Evolutionary conservation across 352 stramenopile species (phyloP).

Genomic region (Halophytophthora polymorphica): DNA sequence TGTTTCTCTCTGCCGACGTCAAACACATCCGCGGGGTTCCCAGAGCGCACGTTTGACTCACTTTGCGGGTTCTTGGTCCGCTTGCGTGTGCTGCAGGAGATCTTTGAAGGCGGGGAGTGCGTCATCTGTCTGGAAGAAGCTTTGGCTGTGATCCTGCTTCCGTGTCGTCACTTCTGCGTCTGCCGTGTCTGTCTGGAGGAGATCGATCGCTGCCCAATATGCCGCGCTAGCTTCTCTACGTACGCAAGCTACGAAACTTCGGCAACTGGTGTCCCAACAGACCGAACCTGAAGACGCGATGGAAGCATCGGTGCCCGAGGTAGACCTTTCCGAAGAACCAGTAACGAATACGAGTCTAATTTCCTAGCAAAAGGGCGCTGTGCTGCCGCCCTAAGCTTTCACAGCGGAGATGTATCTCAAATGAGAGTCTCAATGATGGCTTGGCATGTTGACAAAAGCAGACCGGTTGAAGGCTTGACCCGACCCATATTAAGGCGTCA

Average conservation of each 20-base stretch:
- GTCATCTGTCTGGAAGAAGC: conserved; percentile 61
- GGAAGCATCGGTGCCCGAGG: too few relatives aligned
- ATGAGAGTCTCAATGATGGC: too few relatives aligned
- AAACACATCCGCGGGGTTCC: too few relatives aligned
- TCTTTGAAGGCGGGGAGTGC: conserved; percentile 52
- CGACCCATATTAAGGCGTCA: too few relatives aligned
- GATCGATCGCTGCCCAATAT: conserved; percentile 76
- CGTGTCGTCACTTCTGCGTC: conserved; percentile 67
- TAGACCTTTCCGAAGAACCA: too few relatives aligned
- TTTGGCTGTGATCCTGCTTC: conserved; percentile 43
- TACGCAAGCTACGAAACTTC: conserved; percentile 38
- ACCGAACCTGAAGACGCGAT: too few relatives aligned
- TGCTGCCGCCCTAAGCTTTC: too few relatives aligned
- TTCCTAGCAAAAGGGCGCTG: too few relatives aligned
- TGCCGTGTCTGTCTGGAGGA: conserved; percentile 59
- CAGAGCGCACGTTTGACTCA: background rate
- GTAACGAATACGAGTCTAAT: too few relatives aligned
- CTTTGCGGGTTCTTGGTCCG: background rate
- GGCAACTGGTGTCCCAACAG: background rate
- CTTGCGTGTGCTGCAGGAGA: conserved; percentile 32
- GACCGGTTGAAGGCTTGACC: too few relatives aligned
- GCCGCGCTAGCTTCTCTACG: conserved; percentile 50
- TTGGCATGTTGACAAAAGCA: too few relatives aligned
- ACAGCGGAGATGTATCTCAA: too few relatives aligned
- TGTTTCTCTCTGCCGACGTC: background rate